Percentiles rank a stretch among this genome's conserved stretches.
phyloP scores from a whole-genome alignment of 176 grass and related monocot species.

The Luzula sylvatica region DNA sequence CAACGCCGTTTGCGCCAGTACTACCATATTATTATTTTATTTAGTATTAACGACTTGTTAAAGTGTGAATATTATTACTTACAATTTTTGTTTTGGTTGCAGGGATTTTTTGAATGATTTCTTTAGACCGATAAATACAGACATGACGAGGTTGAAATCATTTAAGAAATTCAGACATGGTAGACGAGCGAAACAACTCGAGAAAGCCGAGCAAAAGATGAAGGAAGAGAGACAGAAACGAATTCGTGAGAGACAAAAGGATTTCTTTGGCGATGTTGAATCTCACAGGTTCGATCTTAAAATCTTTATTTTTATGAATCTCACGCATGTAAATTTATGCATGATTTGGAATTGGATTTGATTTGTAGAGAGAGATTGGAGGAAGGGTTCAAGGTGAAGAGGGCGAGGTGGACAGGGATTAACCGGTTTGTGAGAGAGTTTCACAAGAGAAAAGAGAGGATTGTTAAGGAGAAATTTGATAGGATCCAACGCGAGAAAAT shows the following conservation, averaged over 20 bases:
- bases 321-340: too few species aligned
- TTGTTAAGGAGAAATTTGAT: conserved; percentile 88
- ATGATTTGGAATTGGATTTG: too few species aligned
- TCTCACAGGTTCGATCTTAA: conserved; percentile 48
- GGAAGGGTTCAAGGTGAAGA: conserved; percentile 86
- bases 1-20: conserved; percentile 81
- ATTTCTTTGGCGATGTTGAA: conserved; percentile 96
- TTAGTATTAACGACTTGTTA: too few species aligned
- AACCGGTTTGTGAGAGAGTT: conserved; percentile 88
- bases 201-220: conserved; percentile 99
- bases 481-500: conserved; percentile 97
- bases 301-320: neutral
- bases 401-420: conserved; percentile 78
- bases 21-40: neutral
- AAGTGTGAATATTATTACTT: too few species aligned
- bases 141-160: conserved; percentile 77
- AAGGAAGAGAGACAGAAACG: conserved; percentile 98
- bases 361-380: conserved; percentile 77
- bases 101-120: conserved; percentile 97
- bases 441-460: conserved; percentile 94
- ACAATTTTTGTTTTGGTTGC: conserved; percentile 19
- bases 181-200: conserved; percentile 83
- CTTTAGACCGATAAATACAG: conserved; percentile 67
- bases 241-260: conserved; percentile 91
- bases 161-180: conserved; percentile 90